Conservation (phyloP, 2,329 filamentous ascomycete genomes). For the Aureobasidium lini region DNA sequence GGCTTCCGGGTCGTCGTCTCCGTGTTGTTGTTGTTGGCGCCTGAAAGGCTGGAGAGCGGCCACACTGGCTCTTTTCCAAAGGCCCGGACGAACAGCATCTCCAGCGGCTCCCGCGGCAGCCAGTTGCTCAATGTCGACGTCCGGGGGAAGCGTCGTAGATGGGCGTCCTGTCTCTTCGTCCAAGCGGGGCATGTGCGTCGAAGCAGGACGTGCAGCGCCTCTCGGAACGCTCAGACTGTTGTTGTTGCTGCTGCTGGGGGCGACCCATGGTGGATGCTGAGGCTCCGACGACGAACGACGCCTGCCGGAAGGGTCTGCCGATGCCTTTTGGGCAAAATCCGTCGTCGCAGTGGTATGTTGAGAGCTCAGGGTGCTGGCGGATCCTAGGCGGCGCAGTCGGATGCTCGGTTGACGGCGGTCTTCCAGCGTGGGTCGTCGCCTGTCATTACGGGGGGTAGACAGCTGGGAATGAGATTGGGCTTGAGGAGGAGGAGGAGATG, state of each 20-base stretch:
- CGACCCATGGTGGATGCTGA: background rate
- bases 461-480: background rate
- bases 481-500: background rate
- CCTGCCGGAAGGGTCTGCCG: background rate
- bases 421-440: conserved; percentile 1
- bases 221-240: background rate
- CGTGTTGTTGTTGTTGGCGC: background rate
- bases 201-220: background rate
- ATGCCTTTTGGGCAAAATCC: background rate
- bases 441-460: conserved; percentile 4
- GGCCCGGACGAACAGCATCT: background rate
- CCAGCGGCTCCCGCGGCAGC: background rate
- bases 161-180: conserved; percentile 9
- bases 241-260: background rate
- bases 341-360: background rate
- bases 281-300: conserved; percentile 11
- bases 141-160: background rate
- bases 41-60: conserved; percentile 2
- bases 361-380: conserved; percentile 3
- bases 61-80: conserved; percentile 8
- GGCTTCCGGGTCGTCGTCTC: background rate
- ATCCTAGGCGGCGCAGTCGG: conserved; percentile 10
- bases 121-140: background rate
- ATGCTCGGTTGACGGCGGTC: conserved; percentile 13
- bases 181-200: conserved; percentile 4